Evolutionary conservation across 2,329 filamentous ascomycete species (phyloP).

Genomic region (Aspergillus jensenii): DNA sequence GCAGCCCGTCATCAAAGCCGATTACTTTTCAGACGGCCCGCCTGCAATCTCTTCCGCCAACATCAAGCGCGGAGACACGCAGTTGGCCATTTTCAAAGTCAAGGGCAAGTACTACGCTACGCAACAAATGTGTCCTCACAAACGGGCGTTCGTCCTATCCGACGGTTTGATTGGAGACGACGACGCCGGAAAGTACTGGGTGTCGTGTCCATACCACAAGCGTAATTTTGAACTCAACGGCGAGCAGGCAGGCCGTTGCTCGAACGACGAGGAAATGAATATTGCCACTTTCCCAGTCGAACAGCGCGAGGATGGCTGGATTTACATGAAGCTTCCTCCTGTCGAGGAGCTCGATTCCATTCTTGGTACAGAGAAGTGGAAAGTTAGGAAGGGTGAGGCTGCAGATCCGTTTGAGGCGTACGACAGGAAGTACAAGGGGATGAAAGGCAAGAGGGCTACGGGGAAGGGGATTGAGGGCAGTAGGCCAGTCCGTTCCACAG

Average conservation of each 20-base stretch:
- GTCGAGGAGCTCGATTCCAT: slow-evolving; percentile 77
- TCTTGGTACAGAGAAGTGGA: slow-evolving; percentile 76
- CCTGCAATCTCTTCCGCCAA: slow-evolving; percentile 70
- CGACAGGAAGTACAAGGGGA: slow-evolving; percentile 56
- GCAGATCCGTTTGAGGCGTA: slow-evolving; percentile 55
- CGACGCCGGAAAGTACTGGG: slow-evolving; percentile 67
- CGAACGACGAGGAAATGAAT: slow-evolving; percentile 70
- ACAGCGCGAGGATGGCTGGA: slow-evolving; percentile 70
- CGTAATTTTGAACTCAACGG: slow-evolving; percentile 78
- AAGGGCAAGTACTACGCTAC: slow-evolving; percentile 78
- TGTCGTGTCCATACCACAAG: slow-evolving; percentile 87
- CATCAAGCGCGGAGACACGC: slow-evolving; percentile 83
- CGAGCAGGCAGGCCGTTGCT: slow-evolving; percentile 66
- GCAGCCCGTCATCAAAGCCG: slow-evolving; percentile 74
- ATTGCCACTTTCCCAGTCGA: slow-evolving; percentile 82
- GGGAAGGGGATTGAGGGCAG: slow-evolving; percentile 19
- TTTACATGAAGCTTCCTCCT: slow-evolving; percentile 79
- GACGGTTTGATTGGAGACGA: slow-evolving; percentile 75
- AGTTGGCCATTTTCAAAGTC: slow-evolving; percentile 83
- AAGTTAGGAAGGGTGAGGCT: slow-evolving; percentile 70
- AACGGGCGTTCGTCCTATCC: slow-evolving; percentile 82
- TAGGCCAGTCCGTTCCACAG: slow-evolving; percentile 19
- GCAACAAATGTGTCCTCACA: slow-evolving; percentile 95
- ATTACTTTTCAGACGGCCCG: slow-evolving; percentile 67
- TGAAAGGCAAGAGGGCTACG: slow-evolving; percentile 54